Evolutionary conservation across 208 protist genomes (phyloP), one percentile per base, ranked within the genome.

Genomic region (Endotrypanum monterogeii): DNA sequence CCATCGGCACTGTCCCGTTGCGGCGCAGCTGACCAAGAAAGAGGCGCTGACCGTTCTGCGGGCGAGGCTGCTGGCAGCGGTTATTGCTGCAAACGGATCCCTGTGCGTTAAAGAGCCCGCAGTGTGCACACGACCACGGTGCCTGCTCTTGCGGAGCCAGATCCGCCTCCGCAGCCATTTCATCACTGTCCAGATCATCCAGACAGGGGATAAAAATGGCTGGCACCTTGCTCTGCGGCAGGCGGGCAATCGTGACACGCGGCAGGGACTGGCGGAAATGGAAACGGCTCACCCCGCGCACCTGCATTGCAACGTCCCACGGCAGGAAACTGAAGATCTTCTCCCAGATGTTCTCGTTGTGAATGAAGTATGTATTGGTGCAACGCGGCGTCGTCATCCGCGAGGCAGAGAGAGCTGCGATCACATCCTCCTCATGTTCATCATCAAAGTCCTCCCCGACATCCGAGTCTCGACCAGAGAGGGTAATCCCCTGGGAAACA

Each of bases 21-120:
- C 90, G 90, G 52, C 87, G 90, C 51, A 94, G 90, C 74, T 94
- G 90, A n/a, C 90, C 90, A 44, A 94, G 52, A 71, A 94, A 94
- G 39, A 94, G 68, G 35, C 90, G 90, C 56, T 73, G 55, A 12
- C 67, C 66, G 39, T 37, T 37, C 18, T 46, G 35, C 18, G 55
- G 54, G 37, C 52, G 44, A 46, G 41, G 63, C 60, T 68, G 52
- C 51, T 65, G 71, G 55, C 48, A 50, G 25, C 52, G 52, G 48
- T 41, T 41, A 32, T 35, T 58, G 56, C 54, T 44, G 41, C 48
- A 48, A 20, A 44, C 63, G 30, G 32, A 37, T 48, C 72, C 37
- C 60, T 68, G 46, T 25, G 57, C 66, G 48, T 79, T 78, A 52
- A 68, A 81, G 14, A 61, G 46, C 55, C 82, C 82, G 60, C 79